Evolutionary conservation across 768 basidiomycete genomes (phyloP).

Genomic region (Russula vinacea): DNA sequence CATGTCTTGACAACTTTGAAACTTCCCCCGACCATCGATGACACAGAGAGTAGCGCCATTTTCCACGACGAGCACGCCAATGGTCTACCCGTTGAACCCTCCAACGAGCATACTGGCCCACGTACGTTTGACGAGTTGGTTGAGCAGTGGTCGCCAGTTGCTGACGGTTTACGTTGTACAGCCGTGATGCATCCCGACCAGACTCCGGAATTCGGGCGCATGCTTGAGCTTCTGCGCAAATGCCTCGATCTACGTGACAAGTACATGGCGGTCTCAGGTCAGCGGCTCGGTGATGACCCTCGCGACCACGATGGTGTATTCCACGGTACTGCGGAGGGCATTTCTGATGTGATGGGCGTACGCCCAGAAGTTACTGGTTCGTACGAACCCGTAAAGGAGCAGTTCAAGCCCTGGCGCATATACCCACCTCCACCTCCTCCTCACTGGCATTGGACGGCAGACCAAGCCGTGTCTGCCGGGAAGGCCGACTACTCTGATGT

Average conservation of each 20-base stretch:
- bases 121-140: constrained; percentile 3
- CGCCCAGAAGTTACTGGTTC: constrained; percentile 53
- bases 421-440: constrained; percentile 93
- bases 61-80: constrained; percentile 5
- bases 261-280: constrained; percentile 83
- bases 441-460: constrained; percentile 86
- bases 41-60: constrained; percentile 1
- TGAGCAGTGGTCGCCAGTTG: constrained; percentile 26
- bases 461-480: constrained; percentile 45
- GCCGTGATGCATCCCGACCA: constrained; percentile 28
- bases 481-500: constrained; percentile 39
- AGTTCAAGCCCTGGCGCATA: constrained; percentile 71
- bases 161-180: constrained; percentile 14
- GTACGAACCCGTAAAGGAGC: constrained; percentile 33
- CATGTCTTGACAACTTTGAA: background rate
- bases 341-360: constrained; percentile 63
- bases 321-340: constrained; percentile 58
- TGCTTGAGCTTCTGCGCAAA: constrained; percentile 71
- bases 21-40: constrained; percentile 12
- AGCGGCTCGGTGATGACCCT: constrained; percentile 93
- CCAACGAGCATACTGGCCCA: constrained; percentile 19
- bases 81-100: constrained; percentile 4
- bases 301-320: constrained; percentile 84
- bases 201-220: constrained; percentile 33
- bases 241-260: constrained; percentile 94